These are phyloP conservation scores for Mortierella sp. DNA, from an alignment of 371 early-diverging fungal species.

Conservation along the genomic window DNA sequence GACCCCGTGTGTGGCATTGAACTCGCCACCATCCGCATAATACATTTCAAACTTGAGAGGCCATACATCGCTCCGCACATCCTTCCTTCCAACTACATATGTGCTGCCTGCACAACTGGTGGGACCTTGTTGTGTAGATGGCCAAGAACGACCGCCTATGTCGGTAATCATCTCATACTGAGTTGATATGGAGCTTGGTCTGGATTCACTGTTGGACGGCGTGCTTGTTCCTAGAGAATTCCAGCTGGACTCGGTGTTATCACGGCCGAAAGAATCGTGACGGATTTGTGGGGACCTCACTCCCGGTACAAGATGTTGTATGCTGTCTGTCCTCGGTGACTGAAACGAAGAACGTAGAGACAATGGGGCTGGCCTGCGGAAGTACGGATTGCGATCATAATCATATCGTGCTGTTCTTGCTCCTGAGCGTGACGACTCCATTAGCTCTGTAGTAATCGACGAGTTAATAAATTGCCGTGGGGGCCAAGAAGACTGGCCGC, in stretches of 20 bases:
- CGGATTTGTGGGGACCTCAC: background rate
- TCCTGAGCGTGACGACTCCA: constrained; percentile 12
- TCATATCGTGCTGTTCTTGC: background rate
- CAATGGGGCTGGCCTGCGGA: constrained; percentile 16
- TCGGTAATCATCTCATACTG: constrained; percentile 2
- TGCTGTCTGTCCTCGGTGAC: background rate
- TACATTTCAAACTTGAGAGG: constrained; percentile 48
- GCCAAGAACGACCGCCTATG: too few relatives aligned
- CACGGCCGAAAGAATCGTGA: background rate
- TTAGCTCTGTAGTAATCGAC: constrained; percentile 17
- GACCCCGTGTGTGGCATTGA: constrained; percentile 46
- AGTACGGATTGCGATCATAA: constrained; percentile 42
- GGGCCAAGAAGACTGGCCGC: constrained; percentile 6
- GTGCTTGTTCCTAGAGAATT: background rate
- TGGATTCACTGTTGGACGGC: background rate
- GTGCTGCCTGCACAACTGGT: constrained; percentile 18
- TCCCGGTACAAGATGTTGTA: background rate
- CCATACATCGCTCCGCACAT: constrained; percentile 36
- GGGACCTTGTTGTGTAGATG: too few relatives aligned
- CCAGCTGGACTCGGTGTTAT: background rate
- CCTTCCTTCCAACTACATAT: background rate
- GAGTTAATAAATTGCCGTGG: constrained; percentile 13
- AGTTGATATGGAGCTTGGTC: constrained; percentile 11
- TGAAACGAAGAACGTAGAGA: background rate
- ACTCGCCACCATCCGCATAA: constrained; percentile 51